Evolutionary conservation across 2,329 filamentous ascomycete genomes (phyloP).

Genomic region (Paecilomyces sp.): DNA sequence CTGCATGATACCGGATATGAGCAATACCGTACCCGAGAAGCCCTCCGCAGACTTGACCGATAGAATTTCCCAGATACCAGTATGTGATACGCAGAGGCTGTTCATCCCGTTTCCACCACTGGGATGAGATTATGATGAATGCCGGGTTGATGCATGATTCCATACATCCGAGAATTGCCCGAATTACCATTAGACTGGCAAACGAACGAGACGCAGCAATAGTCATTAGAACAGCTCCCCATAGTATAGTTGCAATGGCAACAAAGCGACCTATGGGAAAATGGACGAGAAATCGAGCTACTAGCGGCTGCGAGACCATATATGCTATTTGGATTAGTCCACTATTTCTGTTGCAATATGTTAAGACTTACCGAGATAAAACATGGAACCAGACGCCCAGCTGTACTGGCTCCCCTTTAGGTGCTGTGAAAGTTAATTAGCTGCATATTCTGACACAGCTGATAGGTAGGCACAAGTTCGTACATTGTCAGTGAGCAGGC

Average conservation of each 20-base stretch:
- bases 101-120: slow-evolving; percentile 14
- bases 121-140: slow-evolving; percentile 4
- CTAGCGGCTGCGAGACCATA: not conserved
- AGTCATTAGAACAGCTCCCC: not conserved
- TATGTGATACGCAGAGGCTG: slow-evolving; percentile 19
- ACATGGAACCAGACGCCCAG: not conserved
- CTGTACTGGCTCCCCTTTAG: not conserved
- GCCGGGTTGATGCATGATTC: not conserved
- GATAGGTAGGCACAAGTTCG: not conserved
- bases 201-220: not conserved
- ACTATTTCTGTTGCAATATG: not conserved
- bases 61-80: slow-evolving; percentile 30
- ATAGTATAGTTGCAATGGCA: not conserved
- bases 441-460: too few species aligned
- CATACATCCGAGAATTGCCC: not conserved
- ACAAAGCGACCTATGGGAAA: not conserved
- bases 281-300: not conserved
- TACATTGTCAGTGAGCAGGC: not conserved
- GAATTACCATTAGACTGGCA: not conserved
- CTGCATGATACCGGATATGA: slow-evolving; percentile 18
- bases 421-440: not conserved
- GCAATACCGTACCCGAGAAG: slow-evolving; percentile 40
- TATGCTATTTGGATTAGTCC: not conserved
- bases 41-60: slow-evolving; percentile 37
- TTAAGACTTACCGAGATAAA: not conserved